Evolutionary conservation across 768 basidiomycete genomes (phyloP).

Genomic region (Leccinellum luteum): DNA sequence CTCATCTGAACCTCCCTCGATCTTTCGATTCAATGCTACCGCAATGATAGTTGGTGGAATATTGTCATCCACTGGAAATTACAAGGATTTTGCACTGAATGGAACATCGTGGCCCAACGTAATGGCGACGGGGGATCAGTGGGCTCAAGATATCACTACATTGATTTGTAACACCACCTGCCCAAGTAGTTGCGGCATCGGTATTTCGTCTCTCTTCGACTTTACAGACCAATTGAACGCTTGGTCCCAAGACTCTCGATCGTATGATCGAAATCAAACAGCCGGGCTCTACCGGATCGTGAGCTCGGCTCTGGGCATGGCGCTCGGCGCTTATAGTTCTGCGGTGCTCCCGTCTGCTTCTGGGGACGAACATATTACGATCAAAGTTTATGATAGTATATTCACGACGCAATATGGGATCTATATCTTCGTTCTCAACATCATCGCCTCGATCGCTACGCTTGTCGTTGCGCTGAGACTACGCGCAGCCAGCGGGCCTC

Average conservation of each 20-base stretch:
- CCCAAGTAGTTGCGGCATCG: background rate
- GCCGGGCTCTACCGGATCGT: background rate
- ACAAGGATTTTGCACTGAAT: slow-evolving; percentile 10
- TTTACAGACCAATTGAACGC: slow-evolving; percentile 1
- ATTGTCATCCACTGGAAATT: slow-evolving; percentile 4
- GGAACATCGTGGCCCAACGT: slow-evolving; percentile 12
- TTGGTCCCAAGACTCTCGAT: too few species aligned
- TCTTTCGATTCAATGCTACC: slow-evolving; percentile 10
- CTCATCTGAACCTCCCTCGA: background rate
- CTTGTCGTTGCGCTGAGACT: slow-evolving; percentile 5
- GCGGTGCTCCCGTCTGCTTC: background rate
- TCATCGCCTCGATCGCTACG: slow-evolving; percentile 6
- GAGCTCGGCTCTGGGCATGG: slow-evolving; percentile 6
- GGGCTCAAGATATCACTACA: slow-evolving; percentile 16
- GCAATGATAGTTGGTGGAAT: slow-evolving; percentile 5
- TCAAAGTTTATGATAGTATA: background rate
- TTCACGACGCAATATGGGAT: background rate
- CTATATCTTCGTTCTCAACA: slow-evolving; percentile 8
- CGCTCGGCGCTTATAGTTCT: slow-evolving; percentile 6
- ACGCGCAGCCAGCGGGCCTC: background rate
- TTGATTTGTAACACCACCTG: slow-evolving; percentile 11
- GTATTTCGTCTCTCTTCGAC: background rate
- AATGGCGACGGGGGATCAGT: slow-evolving; percentile 3
- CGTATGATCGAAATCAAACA: background rate
- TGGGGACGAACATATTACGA: background rate